Base-by-base conservation (phyloP, 225 moss, liverwort and hornwort species). In the Neckera pumila region DNA sequence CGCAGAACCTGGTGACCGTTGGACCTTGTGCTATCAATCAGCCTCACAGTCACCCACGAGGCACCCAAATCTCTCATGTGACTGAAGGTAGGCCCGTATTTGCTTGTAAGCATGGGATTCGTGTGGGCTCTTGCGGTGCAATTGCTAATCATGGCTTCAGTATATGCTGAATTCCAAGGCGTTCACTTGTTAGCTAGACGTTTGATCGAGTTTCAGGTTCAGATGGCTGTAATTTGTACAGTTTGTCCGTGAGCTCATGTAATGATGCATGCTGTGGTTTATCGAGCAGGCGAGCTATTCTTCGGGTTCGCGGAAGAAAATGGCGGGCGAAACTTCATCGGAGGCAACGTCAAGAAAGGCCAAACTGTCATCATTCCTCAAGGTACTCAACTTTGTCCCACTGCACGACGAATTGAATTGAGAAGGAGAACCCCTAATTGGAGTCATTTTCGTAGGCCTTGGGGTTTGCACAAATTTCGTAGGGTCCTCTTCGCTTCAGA, bases 291-390 rank as follows among this genome's bases (percentile, higher is more conserved):
- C 9, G 76, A 72, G 26, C 66, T 92, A n/a, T 43, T 92, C 1
- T 92, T 92, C 73, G 91, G 92, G 5, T 92, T 92, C 40, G 92
- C 47, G 30, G 92, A 92, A 60, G 91, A 92, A 63, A 92, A 92
- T n/a, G 69, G 79, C 14, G 91, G 89, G 19, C 88, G 89, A 18
- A 5, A 45, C 66, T 92, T 92, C 40, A 30, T 92, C 30, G 92
- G 89, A 80, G 89, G 91, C 22, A 92, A 92, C 70, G 91, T 82
- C 9, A 91, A 89, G 9, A 86, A 63, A 80, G 92, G 92, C 33
- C 73, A 92, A 65, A 91, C 89, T 20, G 89, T 91, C 88, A 86
- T 92, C 79, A 34, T 92, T 80, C 91, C 92, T 86, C 92, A 92
- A 89, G 92, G 92, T 92, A 81, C 7, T 70, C 2, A 31, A 40